phyloP scores from a whole-genome alignment of 2,329 filamentous ascomycete species.

The Hymenoscyphus repandus region DNA sequence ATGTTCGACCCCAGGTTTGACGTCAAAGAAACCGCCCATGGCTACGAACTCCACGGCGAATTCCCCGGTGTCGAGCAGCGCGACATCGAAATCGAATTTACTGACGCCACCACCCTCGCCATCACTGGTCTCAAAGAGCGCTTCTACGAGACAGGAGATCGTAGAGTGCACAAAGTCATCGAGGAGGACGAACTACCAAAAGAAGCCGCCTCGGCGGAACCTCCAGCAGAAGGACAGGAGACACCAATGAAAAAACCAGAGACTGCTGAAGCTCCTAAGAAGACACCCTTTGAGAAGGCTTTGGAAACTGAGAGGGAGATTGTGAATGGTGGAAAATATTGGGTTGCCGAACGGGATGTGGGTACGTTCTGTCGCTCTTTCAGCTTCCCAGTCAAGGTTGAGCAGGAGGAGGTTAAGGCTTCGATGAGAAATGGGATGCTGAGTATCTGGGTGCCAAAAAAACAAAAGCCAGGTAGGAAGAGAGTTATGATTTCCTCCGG shows the following conservation, averaged over 20 bases:
- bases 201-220: neutral
- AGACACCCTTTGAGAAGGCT: neutral
- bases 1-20: slow-evolving; percentile 73
- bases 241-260: no score
- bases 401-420: slow-evolving; percentile 57
- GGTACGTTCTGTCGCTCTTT: slow-evolving; percentile 66
- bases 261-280: neutral
- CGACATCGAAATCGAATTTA: slow-evolving; percentile 73
- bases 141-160: slow-evolving; percentile 38
- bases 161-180: neutral
- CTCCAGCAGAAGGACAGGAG: neutral
- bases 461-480: slow-evolving; percentile 50
- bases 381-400: slow-evolving; percentile 59
- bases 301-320: neutral
- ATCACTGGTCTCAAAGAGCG: slow-evolving; percentile 67
- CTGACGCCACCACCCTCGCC: slow-evolving; percentile 66
- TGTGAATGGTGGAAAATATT: slow-evolving; percentile 49
- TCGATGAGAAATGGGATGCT: slow-evolving; percentile 62
- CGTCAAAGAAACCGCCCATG: slow-evolving; percentile 61
- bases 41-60: slow-evolving; percentile 78
- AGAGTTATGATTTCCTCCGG: slow-evolving; percentile 45
- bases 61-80: slow-evolving; percentile 71
- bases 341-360: slow-evolving; percentile 61
- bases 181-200: neutral
- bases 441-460: slow-evolving; percentile 61